phyloP scores from a whole-genome alignment of 2,329 filamentous ascomycete species.

The Colletotrichum lupini region DNA sequence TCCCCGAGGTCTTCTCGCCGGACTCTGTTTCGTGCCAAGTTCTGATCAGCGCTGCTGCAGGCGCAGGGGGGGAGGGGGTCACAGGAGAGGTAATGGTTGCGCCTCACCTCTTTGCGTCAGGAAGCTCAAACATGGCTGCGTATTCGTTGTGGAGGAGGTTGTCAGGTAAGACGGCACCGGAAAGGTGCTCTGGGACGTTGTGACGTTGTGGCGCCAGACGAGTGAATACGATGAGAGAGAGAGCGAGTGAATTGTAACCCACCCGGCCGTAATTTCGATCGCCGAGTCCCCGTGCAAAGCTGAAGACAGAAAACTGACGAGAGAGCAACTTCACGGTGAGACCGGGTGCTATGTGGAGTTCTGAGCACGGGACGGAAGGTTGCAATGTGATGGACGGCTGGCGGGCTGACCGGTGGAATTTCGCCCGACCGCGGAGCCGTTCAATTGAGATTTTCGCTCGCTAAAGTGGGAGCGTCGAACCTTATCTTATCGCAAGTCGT shows the following conservation, averaged over 20 bases:
- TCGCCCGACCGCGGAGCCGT: not conserved
- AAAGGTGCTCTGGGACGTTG: not conserved
- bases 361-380: not conserved
- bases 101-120: conserved; percentile 63
- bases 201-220: not conserved
- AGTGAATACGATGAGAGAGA: not conserved
- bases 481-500: conserved; percentile 20
- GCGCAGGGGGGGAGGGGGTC: too few species aligned
- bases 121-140: conserved; percentile 60
- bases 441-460: conserved; percentile 23
- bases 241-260: not conserved
- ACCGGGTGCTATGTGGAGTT: conserved; percentile 2
- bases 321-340: not conserved
- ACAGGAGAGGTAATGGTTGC: not conserved
- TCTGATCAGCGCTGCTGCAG: conserved; percentile 1
- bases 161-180: too few species aligned
- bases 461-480: not conserved
- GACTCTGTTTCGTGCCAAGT: conserved; percentile 51
- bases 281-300: not conserved
- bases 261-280: not conserved
- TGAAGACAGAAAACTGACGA: not conserved
- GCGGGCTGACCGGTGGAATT: conserved; percentile 13
- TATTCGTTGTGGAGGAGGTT: not conserved
- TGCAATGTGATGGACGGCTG: not conserved
- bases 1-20: conserved; percentile 64